A percentile compares a stretch with the other conserved stretches of the same genome.
These are phyloP conservation scores for Russula lepida DNA, from an alignment of 768 basidiomycete species.

Conservation along the genomic window DNA sequence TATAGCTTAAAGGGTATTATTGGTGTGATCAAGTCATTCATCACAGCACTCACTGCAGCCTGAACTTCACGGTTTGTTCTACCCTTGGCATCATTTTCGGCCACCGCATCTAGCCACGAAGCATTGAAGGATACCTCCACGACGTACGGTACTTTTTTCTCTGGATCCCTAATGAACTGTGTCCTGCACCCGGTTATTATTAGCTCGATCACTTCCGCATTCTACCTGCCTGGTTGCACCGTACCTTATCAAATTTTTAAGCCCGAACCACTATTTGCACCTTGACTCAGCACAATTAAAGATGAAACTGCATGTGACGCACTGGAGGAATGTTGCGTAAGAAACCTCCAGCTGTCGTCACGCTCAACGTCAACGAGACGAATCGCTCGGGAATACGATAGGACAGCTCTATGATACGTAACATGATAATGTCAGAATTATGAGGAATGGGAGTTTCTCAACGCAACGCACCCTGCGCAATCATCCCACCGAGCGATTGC, in stretches of 20 bases:
- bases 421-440: not conserved
- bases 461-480: slow-evolving; percentile 50
- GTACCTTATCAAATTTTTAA: slow-evolving; percentile 9
- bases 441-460: not conserved
- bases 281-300: not conserved
- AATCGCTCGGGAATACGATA: slow-evolving; percentile 58
- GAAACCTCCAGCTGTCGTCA: slow-evolving; percentile 60
- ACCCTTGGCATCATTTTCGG: slow-evolving; percentile 44
- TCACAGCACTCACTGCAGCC: slow-evolving; percentile 34
- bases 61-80: slow-evolving; percentile 61
- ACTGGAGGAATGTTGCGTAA: slow-evolving; percentile 62
- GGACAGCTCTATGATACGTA: slow-evolving; percentile 52
- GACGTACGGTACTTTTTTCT: slow-evolving; percentile 41
- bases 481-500: slow-evolving; percentile 77
- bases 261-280: slow-evolving; percentile 20
- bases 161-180: slow-evolving; percentile 32
- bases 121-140: slow-evolving; percentile 52
- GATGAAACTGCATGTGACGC: slow-evolving; percentile 20
- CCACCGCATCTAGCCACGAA: slow-evolving; percentile 51
- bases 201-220: not conserved
- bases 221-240: not conserved
- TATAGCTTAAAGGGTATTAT: slow-evolving; percentile 32
- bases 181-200: slow-evolving; percentile 33
- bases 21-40: not conserved
- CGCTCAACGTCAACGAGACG: slow-evolving; percentile 53